Conservation (phyloP, 2,329 filamentous ascomycete species). For the Penicillium sp. region DNA sequence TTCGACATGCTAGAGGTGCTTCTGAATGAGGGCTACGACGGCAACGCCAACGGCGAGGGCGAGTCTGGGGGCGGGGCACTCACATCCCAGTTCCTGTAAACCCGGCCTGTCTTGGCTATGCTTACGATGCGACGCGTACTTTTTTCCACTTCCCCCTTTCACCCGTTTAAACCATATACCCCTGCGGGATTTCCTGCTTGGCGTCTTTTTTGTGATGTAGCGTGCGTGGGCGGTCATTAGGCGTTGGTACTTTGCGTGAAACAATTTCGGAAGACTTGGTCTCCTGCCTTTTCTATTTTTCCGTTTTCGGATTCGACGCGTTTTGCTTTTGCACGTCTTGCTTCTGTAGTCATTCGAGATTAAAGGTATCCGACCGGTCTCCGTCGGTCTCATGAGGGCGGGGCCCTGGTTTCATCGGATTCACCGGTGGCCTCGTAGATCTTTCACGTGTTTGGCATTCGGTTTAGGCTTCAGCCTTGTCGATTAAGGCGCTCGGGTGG, state of each 20-base stretch:
- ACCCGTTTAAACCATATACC: constrained; percentile 19
- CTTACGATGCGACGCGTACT: constrained; percentile 4
- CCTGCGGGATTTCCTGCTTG: constrained; percentile 13
- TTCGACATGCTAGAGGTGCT: constrained; percentile 51
- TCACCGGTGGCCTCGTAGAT: constrained; percentile 1
- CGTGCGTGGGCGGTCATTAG: constrained; percentile 5
- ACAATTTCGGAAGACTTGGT: not conserved
- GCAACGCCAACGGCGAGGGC: constrained; percentile 23
- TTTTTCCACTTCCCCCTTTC: not conserved
- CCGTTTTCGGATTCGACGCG: not conserved
- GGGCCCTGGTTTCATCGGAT: constrained; percentile 12
- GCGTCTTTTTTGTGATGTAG: constrained; percentile 5
- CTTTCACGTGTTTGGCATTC: constrained; percentile 11
- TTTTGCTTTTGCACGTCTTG: not conserved
- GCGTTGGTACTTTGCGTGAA: constrained; percentile 15
- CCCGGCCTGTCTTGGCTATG: not conserved
- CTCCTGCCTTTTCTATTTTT: constrained; percentile 4
- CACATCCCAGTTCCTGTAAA: constrained; percentile 30
- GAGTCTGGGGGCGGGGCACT: constrained; percentile 18
- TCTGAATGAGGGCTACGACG: constrained; percentile 43
- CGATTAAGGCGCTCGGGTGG: constrained; percentile 15
- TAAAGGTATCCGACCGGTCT: constrained; percentile 14
- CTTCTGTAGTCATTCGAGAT: constrained; percentile 4
- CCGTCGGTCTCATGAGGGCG: constrained; percentile 19
- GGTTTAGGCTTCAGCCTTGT: constrained; percentile 6